Percentiles rank a stretch among this genome's conserved stretches.
phyloP scores from a whole-genome alignment of 1,139 yeast species.

The Suhomyces bribrorum region DNA sequence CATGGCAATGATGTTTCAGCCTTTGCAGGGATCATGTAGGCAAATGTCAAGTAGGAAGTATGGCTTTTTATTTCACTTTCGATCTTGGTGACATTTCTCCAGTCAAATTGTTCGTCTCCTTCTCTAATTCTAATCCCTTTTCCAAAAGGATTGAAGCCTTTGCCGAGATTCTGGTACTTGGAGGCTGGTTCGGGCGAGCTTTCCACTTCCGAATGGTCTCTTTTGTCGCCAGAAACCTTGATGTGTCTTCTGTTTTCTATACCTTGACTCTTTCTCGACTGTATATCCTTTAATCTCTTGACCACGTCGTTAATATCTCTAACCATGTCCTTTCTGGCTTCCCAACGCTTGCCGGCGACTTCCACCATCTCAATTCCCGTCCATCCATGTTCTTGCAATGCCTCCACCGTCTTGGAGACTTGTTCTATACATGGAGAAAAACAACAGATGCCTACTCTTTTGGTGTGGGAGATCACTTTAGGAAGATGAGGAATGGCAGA shows the following conservation, averaged over 20 bases:
- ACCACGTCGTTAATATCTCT: constrained; percentile 80
- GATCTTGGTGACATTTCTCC: constrained; percentile 81
- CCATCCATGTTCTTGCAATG: constrained; percentile 79
- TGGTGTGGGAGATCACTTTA: constrained; percentile 55
- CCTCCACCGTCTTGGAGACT: constrained; percentile 80
- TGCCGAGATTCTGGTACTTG: constrained; percentile 38
- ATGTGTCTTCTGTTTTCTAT: constrained; percentile 55
- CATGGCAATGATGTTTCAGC: background rate
- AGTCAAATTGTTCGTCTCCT: constrained; percentile 76
- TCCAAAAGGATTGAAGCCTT: constrained; percentile 90
- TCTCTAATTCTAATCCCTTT: constrained; percentile 76
- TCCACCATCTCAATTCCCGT: constrained; percentile 91
- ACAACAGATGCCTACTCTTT: constrained; percentile 76
- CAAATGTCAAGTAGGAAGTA: constrained; percentile 93
- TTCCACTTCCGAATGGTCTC: constrained; percentile 19
- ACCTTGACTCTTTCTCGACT: constrained; percentile 72
- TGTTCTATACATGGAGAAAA: constrained; percentile 98
- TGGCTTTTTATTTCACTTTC: constrained; percentile 90
- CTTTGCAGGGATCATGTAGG: constrained; percentile 40
- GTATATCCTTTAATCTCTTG: constrained; percentile 77
- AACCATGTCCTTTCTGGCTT: constrained; percentile 87
- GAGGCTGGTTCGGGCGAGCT: constrained; percentile 15
- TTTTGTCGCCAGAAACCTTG: constrained; percentile 18
- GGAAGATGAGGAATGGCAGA: constrained; percentile 80
- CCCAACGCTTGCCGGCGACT: constrained; percentile 83